Evolutionary conservation across 192 early-diverging fungal genomes (phyloP).

Genomic region (Lunasporangiospora selenospora): DNA sequence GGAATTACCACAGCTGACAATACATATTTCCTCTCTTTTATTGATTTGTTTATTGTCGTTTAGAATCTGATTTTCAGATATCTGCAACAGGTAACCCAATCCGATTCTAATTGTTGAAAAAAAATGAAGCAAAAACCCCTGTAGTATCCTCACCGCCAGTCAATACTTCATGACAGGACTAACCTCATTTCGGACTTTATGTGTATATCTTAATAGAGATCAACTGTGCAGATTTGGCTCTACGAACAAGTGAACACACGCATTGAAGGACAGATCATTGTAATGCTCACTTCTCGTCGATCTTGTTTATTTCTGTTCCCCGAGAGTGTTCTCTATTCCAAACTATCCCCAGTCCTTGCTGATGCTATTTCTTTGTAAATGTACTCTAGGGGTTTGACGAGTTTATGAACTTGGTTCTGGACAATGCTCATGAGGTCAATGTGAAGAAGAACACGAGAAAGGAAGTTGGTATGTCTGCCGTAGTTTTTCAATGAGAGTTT

Average conservation of each 20-base stretch:
- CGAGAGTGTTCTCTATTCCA: not conserved
- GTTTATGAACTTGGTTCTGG: slow-evolving; percentile 97
- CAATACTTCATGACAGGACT: not conserved
- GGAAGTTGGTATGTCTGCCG: slow-evolving; percentile 63
- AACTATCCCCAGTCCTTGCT: no score
- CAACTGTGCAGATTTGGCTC: slow-evolving; percentile 93
- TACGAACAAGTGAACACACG: slow-evolving; percentile 86
- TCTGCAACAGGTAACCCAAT: slow-evolving; percentile 81
- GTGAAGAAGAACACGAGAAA: slow-evolving; percentile 80
- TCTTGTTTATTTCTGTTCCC: not conserved
- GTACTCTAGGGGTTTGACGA: slow-evolving; percentile 96
- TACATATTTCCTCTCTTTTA: no score
- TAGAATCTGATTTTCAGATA: slow-evolving; percentile 97
- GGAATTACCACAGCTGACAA: no score
- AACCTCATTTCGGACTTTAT: not conserved
- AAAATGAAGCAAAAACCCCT: no score
- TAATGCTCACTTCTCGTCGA: slow-evolving; percentile 42
- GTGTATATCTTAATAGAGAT: slow-evolving; percentile 73
- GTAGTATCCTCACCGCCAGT: not conserved
- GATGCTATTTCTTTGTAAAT: not conserved
- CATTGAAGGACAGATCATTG: slow-evolving; percentile 95
- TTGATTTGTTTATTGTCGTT: not conserved
- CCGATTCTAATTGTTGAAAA: not conserved
- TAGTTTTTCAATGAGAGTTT: not conserved
- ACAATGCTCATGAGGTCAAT: slow-evolving; percentile 86